Evolutionary conservation across 495 filamentous ascomycete species (phyloP), one percentile per base, ranked within the genome.

Genomic region (Penicillium roqueforti): DNA sequence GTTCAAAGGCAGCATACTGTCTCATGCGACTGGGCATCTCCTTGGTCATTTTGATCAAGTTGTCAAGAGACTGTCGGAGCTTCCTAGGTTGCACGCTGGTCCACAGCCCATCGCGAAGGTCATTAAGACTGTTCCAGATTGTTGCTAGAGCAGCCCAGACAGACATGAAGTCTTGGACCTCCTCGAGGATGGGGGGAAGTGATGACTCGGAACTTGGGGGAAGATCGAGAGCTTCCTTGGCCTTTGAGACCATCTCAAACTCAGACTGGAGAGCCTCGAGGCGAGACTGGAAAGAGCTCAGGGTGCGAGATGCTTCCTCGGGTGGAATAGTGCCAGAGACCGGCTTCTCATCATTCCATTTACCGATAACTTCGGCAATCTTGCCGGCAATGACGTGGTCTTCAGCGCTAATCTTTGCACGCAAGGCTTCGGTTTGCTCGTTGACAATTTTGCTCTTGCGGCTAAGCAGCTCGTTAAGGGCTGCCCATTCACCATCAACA

Each of bases 1-100:
- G 92, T 69, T 97, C 93, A 68, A 99, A 99, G 11, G 93, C 95
- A 57, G 93, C 93, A 69, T 99, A 99, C 62, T 99, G 93, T 43
- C 93, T 85, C 95, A 97, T 99, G 40, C 93, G 85, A 69, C 89
- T 95, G 0, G 93, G 93, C 93, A 99, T 99, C 54, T 97, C 92
- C 75, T 96, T 99, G 42, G 91, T 96, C 87, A 96, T 93, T 73
- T 95, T 96, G 65, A 97, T 88, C 26, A 97, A 79, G 32, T 84
- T 83, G 63, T 99, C 93, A 44, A 99, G 83, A 14, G 89, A 86
- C 53, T 88, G 81, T 26, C 95, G 82, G 54, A 97, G 81, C 71
- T 97, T 97, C 40, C 93, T 80, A 2, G 93, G 91, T 61, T 96
- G 88, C 2, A 97, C 86, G 65, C 87, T 96, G 29, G 85, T 91